These are phyloP conservation scores for Phytophthora nicotianae DNA, from an alignment of 352 stramenopile species.

Conservation along the genomic window DNA sequence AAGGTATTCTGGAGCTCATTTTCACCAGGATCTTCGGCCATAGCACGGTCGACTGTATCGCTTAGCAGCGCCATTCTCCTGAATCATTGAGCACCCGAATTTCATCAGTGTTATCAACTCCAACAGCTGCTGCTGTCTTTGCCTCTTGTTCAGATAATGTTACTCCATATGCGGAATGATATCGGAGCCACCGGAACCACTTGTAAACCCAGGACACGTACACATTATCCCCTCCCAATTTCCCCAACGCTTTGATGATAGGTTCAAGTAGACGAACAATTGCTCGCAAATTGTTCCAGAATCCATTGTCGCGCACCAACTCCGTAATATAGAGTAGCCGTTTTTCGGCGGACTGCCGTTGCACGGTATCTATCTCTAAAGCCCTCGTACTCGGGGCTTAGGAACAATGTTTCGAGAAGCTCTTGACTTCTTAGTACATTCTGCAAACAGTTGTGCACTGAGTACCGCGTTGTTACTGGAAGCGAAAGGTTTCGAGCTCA, in stretches of 20 bases:
- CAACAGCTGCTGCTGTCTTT: neutral
- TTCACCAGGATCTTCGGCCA: neutral
- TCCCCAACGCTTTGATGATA: neutral
- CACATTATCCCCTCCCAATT: neutral
- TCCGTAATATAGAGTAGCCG: neutral
- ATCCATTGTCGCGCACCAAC: neutral
- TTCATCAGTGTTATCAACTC: no score
- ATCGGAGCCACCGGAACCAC: constrained; percentile 4
- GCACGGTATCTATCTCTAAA: neutral
- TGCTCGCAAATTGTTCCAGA: neutral
- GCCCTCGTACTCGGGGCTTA: neutral
- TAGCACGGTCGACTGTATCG: neutral
- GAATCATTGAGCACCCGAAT: neutral
- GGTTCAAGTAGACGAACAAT: neutral
- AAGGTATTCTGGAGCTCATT: neutral
- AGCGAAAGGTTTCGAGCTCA: neutral
- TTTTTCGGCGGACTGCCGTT: neutral
- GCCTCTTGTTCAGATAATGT: neutral
- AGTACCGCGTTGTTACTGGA: neutral
- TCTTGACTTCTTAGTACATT: neutral
- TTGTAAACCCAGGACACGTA: neutral
- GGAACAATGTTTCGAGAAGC: neutral
- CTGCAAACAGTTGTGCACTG: neutral
- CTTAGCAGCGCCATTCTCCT: neutral
- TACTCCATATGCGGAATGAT: neutral